A percentile compares a stretch with the other conserved stretches of the same genome.
These are phyloP conservation scores for Phytophthora idaei DNA, from an alignment of 352 stramenopile species.

Conservation along the genomic window DNA sequence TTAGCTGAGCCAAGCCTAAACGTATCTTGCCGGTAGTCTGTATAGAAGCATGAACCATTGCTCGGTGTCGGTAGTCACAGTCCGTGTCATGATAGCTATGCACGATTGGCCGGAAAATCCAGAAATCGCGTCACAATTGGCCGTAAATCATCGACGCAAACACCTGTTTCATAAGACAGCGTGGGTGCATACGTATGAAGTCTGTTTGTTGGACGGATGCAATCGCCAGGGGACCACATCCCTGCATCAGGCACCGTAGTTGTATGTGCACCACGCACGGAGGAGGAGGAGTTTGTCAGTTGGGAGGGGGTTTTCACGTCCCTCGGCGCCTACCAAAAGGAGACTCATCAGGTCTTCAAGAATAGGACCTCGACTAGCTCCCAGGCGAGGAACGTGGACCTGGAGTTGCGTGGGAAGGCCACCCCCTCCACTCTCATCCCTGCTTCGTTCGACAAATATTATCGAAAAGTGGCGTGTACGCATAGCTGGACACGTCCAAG, in stretches of 20 bases:
- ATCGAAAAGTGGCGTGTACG: neutral
- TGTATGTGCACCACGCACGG: too few relatives aligned
- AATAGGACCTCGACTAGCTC: neutral
- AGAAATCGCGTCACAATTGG: slow-evolving; percentile 3
- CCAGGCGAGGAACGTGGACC: neutral
- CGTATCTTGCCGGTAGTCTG: too few relatives aligned
- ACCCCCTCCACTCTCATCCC: neutral
- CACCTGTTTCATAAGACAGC: slow-evolving; percentile 3
- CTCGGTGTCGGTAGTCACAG: neutral
- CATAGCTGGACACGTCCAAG: neutral
- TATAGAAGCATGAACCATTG: neutral
- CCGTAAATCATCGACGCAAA: neutral
- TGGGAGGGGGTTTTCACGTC: too few relatives aligned
- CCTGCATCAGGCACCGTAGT: too few relatives aligned
- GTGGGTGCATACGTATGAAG: slow-evolving; percentile 4
- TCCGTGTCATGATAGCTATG: too few relatives aligned
- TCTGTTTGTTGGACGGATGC: slow-evolving; percentile 9
- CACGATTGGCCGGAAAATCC: neutral
- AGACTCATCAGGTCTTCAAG: neutral
- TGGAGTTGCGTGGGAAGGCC: neutral
- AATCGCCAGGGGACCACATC: neutral
- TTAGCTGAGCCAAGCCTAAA: too few relatives aligned
- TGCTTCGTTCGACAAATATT: neutral
- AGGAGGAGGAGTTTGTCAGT: too few relatives aligned
- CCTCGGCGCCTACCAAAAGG: too few relatives aligned